Evolutionary conservation across 2,329 filamentous ascomycete species (phyloP), one percentile per base, ranked within the genome.

Genomic region (Rhynchosporium agropyri): DNA sequence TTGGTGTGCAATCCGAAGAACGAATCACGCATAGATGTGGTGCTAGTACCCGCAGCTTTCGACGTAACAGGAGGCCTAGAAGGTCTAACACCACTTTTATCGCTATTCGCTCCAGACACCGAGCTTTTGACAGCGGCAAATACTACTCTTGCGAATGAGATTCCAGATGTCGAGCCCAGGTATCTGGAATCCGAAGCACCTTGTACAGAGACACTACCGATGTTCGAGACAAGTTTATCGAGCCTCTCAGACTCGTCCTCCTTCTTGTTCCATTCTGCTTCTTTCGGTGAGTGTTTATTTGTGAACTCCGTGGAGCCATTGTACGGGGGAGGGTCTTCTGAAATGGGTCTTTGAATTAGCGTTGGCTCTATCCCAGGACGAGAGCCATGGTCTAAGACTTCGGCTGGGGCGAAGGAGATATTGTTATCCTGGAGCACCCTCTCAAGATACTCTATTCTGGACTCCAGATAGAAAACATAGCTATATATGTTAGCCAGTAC

Each of bases 1-100:
- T 90, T 93, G 2, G 91, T 96, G 70, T 97, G 92, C 50, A 98
- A 80, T n/a, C 94, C 94, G 73, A 98, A 98, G 80, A 97, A 97
- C 0, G 92, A 96, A 76, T 98, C 94, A 63, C 93, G 85, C 89
- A 97, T 95, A 12, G 90, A 92, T 20, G 91, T 92, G 43, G 87
- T 89, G 45, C 83, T 79, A 53, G 80, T 77, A 76, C 69, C 64
- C 26, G 61, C 64, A 36, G 59, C 68, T 65, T 70, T 70, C 26
- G 67, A 63, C 15, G 81, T 78, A 65, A 82, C 71, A 65, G 81
- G 70, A 66, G 81, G 76, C 73, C 85, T 86, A 67, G 83, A 85
- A 3, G 86, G 83, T 60, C 82, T 81, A 58, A 85, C 79, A 57
- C 85, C 83, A 40, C 81, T 83, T 69, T 86, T 87, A 69, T 91